Conservation (phyloP, 768 basidiomycete genomes). For the Glaciozyma antarctica region DNA sequence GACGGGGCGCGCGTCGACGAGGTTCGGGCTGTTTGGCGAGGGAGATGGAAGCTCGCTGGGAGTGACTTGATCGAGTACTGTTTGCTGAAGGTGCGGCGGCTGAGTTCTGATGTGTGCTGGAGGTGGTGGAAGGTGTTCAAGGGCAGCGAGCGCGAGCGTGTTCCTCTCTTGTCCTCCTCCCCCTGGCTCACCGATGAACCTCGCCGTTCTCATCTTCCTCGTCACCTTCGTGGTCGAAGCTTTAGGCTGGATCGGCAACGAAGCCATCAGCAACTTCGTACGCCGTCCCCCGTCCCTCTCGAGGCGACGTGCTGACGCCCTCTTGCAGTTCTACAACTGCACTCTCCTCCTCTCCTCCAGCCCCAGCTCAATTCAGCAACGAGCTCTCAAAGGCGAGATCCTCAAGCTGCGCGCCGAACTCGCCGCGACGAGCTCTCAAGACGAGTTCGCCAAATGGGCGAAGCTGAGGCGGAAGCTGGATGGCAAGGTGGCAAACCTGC, state of each 20-base stretch:
- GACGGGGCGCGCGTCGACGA: background rate
- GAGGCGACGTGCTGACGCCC: background rate
- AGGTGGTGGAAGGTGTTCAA: too few relatives aligned
- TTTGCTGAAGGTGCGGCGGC: too few relatives aligned
- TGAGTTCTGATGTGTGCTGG: too few relatives aligned
- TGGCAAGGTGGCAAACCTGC: slow-evolving; percentile 80
- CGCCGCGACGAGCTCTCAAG: slow-evolving; percentile 81
- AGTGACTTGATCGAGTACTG: too few relatives aligned
- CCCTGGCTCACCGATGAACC: slow-evolving; percentile 7
- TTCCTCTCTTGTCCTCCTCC: background rate
- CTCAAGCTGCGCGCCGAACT: slow-evolving; percentile 74
- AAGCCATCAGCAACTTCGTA: slow-evolving; percentile 17
- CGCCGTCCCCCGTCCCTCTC: background rate
- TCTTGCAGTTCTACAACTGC: background rate
- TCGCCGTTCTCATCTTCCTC: slow-evolving; percentile 10
- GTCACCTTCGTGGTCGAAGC: slow-evolving; percentile 12
- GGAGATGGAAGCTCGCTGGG: too few relatives aligned
- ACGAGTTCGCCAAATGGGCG: slow-evolving; percentile 98
- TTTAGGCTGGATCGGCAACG: slow-evolving; percentile 21
- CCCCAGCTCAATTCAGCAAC: slow-evolving; percentile 51
- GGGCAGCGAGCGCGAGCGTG: background rate
- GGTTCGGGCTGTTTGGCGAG: too few relatives aligned
- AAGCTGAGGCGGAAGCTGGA: slow-evolving; percentile 81
- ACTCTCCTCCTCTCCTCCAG: slow-evolving; percentile 45
- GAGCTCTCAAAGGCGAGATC: slow-evolving; percentile 66